Evolutionary conservation across 305 asterid genomes (phyloP).

Genomic region (Galium porrigens): DNA sequence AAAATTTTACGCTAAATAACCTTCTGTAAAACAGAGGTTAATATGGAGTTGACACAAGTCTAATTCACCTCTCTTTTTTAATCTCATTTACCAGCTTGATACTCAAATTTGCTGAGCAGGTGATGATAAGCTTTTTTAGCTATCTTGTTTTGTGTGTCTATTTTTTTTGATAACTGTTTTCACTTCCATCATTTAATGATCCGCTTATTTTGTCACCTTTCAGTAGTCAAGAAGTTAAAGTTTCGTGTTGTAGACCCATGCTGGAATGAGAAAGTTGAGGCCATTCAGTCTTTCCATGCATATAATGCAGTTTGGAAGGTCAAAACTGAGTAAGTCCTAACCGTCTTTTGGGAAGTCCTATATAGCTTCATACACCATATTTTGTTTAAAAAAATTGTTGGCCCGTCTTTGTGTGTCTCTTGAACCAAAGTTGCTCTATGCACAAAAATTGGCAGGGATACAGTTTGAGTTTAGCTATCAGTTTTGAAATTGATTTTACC

Average conservation of each 20-base stretch:
- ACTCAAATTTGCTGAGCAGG: background rate
- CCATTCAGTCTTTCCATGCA: conserved; percentile 55
- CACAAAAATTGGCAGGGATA: background rate
- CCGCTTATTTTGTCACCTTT: background rate
- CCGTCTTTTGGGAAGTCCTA: conserved; percentile 6
- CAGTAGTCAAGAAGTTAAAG: conserved; percentile 48
- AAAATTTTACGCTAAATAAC: background rate
- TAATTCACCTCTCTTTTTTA: background rate
- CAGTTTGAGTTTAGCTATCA: background rate
- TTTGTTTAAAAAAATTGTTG: background rate
- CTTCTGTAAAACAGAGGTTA: background rate
- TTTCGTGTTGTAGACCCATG: conserved; percentile 41
- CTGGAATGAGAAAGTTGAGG: conserved; percentile 61
- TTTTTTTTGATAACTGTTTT: background rate
- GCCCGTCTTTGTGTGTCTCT: background rate
- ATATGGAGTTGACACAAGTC: background rate
- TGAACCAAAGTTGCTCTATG: background rate
- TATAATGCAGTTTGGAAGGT: conserved; percentile 58
- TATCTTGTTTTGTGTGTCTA: background rate
- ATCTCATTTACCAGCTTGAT: background rate
- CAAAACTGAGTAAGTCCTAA: conserved; percentile 47
- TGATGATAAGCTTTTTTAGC: background rate
- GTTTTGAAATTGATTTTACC: conserved; percentile 1
- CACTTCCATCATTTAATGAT: background rate
- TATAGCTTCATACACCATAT: background rate